Evolutionary conservation across 1,139 yeast species (phyloP).

Genomic region (Geotrichum carabidarum): DNA sequence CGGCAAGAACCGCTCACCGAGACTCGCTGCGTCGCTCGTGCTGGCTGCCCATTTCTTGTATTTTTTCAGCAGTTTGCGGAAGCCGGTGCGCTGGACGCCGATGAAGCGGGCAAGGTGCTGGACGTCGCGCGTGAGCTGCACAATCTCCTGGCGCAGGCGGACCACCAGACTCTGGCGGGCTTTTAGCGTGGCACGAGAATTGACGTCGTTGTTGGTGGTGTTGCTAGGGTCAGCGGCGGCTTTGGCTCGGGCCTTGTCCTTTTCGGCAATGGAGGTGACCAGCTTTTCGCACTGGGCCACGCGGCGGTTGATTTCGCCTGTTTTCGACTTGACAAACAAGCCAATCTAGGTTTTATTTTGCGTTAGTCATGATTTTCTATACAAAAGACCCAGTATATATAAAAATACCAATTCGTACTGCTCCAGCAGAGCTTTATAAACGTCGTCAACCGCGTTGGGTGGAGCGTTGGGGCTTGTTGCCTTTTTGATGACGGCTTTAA

Average conservation of each 20-base stretch:
- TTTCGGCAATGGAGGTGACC: slow-evolving; percentile 35
- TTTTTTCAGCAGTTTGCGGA: slow-evolving; percentile 75
- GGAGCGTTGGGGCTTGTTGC: slow-evolving; percentile 40
- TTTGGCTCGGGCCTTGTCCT: slow-evolving; percentile 15
- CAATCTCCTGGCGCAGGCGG: slow-evolving; percentile 35
- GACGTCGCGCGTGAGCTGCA: slow-evolving; percentile 53
- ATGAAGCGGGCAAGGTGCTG: slow-evolving; percentile 70
- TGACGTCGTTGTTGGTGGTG: neutral
- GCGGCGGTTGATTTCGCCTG: slow-evolving; percentile 52
- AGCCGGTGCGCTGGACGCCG: slow-evolving; percentile 73
- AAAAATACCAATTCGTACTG: slow-evolving; percentile 47
- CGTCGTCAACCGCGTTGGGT: slow-evolving; percentile 22
- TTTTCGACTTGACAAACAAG: slow-evolving; percentile 59
- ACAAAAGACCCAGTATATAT: neutral
- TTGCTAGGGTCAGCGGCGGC: neutral
- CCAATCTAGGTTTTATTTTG: slow-evolving; percentile 29
- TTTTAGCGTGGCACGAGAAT: no score
- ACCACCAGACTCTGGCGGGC: slow-evolving; percentile 28
- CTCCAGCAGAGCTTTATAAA: slow-evolving; percentile 39
- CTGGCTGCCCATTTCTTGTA: slow-evolving; percentile 56
- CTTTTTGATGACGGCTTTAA: slow-evolving; percentile 55
- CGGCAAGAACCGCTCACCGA: slow-evolving; percentile 34
- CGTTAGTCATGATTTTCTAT: neutral
- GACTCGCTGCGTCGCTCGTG: slow-evolving; percentile 13
- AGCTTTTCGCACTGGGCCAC: slow-evolving; percentile 40